Conservation (phyloP, 2,329 filamentous ascomycete genomes). For the Emmonsiellopsis sp. region DNA sequence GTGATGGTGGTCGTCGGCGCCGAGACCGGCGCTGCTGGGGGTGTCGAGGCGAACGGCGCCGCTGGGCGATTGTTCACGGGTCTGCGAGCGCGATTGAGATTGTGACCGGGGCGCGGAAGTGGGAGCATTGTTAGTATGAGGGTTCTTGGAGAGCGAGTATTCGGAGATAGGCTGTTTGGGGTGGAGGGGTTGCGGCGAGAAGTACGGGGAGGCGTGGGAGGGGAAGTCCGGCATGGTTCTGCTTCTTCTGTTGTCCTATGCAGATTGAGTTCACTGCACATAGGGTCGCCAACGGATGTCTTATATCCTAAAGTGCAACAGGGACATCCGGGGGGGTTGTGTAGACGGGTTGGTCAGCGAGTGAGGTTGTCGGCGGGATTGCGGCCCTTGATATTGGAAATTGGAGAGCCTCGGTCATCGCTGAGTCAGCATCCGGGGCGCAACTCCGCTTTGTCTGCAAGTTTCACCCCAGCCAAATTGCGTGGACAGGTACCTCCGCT, state of each 20-base stretch:
- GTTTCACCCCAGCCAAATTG: no score
- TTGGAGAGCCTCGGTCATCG: neutral
- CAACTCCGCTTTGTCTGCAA: no score
- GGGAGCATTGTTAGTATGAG: neutral
- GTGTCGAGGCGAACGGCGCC: neutral
- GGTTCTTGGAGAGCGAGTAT: conserved; percentile 14
- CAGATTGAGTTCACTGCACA: conserved; percentile 3
- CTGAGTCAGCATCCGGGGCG: neutral
- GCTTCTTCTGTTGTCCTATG: conserved; percentile 13
- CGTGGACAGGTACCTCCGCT: no score
- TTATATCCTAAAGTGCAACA: no score
- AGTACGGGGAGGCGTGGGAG: conserved; percentile 44
- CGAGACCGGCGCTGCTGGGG: neutral
- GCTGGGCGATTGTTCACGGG: neutral
- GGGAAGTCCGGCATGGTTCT: conserved; percentile 44
- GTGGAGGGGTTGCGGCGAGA: conserved; percentile 32
- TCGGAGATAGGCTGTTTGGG: conserved; percentile 14
- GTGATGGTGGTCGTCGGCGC: conserved; percentile 16
- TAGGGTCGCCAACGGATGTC: neutral
- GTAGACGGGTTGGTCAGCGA: no score
- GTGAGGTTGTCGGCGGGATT: no score
- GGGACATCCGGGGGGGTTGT: no score
- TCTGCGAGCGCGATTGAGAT: neutral
- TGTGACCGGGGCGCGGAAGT: neutral
- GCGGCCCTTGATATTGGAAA: no score